Base-by-base conservation (phyloP, 2,329 filamentous ascomycete species). In the Myriosclerotinia duriaeana region DNA sequence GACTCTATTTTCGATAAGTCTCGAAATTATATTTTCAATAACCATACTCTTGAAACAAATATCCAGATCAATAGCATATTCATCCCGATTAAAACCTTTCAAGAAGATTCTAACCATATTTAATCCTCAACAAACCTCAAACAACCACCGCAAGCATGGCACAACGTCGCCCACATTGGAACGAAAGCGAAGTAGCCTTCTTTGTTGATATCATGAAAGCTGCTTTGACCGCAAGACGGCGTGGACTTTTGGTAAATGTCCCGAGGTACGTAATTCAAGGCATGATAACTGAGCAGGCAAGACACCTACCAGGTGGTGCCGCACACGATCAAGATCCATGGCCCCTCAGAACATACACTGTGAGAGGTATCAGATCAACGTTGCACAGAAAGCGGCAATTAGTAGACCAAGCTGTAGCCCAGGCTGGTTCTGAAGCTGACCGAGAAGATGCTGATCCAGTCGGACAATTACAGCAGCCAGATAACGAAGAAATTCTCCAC, bases 361-460 rank as follows among this genome's bases (percentile, higher is more conserved):
- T 15, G 11, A 0, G 1, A 0, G 1, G 17, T 53, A 34, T 34
- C 6, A 5, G 4, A 4, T 34, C 26, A 26, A 26, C 3, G 26
- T 26, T 26, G 26, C 26, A 26, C 26, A 26, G 26, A 26, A 26
- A 26, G 26, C 26, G 26, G 26, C 26, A 26, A 26, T 26, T 26
- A 3, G 3, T 26, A 26, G 3, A 26, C 3, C 26, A 26, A 26
- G 26, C 26, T 26, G 26, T 26, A 3, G 26, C 26, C 26, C 26
- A 26, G 26, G 26, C 26, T 26, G 26, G 26, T 26, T 3, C 26
- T 26, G 26, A 26, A 26, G 30, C 30, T 34, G 30, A 6, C 30
- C 30, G 30, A 34, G 2, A 34, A 34, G 30, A 5, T 5, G 30
- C 30, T 4, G 30, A 34, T 34, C 30, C 4, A 34, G 1, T 34